Evolutionary conservation across 2,329 filamentous ascomycete species (phyloP), one percentile per base, ranked within the genome.

Genomic region (Coccinonectria pachysandricola): DNA sequence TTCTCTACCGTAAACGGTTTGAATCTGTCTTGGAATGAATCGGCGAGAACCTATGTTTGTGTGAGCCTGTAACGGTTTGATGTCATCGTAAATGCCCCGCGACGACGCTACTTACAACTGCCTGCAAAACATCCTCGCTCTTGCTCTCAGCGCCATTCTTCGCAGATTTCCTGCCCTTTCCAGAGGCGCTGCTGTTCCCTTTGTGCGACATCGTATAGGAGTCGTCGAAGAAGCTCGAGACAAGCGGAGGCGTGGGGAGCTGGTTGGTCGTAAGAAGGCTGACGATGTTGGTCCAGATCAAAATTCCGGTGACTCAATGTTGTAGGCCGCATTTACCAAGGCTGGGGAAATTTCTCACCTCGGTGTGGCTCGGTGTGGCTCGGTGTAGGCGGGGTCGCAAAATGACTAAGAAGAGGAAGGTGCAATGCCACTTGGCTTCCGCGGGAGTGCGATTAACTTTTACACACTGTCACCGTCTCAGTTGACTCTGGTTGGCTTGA

Each of bases 21-120:
- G 59, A 93, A 98, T 53, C 85, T 70, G 24, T 85, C 86, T 56
- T 96, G 87, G 53, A 93, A 98, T 1, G 85, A 87, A 64, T 98
- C 91, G 40, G 88, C 82, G 39, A 98, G 75, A 32, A 98, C 69
- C 81, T 91, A 40, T 22, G 14, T 27, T 9, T 25, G 19, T 16
- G 27, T 48, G 29, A 44, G 43, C 38, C 41, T 32, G 31, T 27
- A 35, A 24, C 15, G n/a, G n/a, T n/a, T 36, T 30, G 21, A 21
- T 23, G 23, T 24, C 24, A 30, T 16, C 20, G 15, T 4, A 24
- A 22, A 27, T 46, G 45, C 42, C 47, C 46, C 44, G 47, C 42
- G 37, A 46, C 42, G 22, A 24, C 30, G 17, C 10, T 19, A 62
- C 64, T 37, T 52, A 68, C 65, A 37, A 71, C 66, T 15, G 66